Percentiles rank a stretch among this genome's conserved stretches.
Evolutionary conservation across 1,284 basidiomycete genomes (phyloP).

Genomic region (Cyathus olla): DNA sequence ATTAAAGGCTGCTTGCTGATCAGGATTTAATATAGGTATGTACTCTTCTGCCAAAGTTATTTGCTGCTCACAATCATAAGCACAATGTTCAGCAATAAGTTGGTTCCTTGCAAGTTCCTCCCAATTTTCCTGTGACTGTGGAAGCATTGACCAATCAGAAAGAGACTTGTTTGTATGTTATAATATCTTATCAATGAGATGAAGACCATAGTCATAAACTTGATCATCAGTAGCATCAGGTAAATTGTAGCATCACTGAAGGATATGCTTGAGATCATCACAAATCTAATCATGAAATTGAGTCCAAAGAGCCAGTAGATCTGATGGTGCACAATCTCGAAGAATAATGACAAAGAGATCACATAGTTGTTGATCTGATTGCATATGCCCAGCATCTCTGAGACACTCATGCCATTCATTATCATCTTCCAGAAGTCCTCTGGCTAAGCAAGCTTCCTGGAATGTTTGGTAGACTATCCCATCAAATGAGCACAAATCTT

Average conservation of each 20-base stretch:
- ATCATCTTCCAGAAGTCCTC: conserved; percentile 54
- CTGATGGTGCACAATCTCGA: conserved; percentile 34
- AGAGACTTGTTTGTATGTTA: conserved; percentile 26
- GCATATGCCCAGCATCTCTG: conserved; percentile 45
- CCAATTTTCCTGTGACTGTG: conserved; percentile 34
- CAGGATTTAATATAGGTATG: conserved; percentile 37
- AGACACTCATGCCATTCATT: conserved; percentile 49
- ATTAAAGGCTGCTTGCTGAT: conserved; percentile 43
- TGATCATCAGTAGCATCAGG: conserved; percentile 36
- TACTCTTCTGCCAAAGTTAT: conserved; percentile 8
- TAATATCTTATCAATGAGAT: conserved; percentile 43
- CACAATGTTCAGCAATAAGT: conserved; percentile 46
- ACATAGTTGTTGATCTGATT: conserved; percentile 44
- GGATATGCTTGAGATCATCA: conserved; percentile 25
- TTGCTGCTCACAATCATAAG: conserved; percentile 34
- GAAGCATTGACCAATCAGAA: conserved; percentile 41
- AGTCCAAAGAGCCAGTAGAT: conserved; percentile 45
- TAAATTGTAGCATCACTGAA: conserved; percentile 7
- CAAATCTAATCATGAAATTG: conserved; percentile 25
- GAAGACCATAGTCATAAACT: conserved; percentile 53
- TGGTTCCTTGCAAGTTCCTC: conserved; percentile 24
- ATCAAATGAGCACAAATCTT: conserved; percentile 34
- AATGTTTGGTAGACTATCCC: conserved; percentile 30
- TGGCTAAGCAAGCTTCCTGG: conserved; percentile 45
- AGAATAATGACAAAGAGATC: conserved; percentile 52